Evolutionary conservation across 306 rosid species (phyloP).

Genomic region (Malus asiatica): DNA sequence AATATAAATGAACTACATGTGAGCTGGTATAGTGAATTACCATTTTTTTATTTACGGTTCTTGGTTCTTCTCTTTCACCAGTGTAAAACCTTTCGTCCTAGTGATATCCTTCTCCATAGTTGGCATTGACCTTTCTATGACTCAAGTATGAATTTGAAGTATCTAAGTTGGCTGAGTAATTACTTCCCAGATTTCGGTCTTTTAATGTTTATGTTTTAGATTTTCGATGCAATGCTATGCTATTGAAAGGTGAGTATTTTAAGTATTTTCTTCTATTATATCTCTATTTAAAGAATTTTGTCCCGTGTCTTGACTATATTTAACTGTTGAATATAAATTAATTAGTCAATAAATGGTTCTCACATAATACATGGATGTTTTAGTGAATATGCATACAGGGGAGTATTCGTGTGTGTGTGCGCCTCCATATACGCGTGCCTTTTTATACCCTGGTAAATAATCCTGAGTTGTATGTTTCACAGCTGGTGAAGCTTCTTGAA

Average conservation of each 20-base stretch:
- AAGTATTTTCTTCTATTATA: not conserved
- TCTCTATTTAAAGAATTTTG: not conserved
- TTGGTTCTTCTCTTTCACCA: not conserved
- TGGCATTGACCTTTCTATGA: not conserved
- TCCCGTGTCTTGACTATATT: not conserved
- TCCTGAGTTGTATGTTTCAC: conserved; percentile 28
- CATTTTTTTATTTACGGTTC: not conserved
- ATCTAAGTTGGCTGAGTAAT: not conserved
- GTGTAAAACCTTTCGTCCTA: not conserved
- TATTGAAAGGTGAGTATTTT: not conserved
- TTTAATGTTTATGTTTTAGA: not conserved
- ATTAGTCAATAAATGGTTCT: not conserved
- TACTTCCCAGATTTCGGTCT: not conserved
- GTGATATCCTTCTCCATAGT: not conserved
- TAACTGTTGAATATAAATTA: not conserved
- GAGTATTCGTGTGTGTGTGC: not conserved
- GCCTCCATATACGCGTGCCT: not conserved
- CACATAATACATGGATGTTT: not conserved
- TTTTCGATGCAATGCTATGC: not conserved
- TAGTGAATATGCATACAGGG: not conserved
- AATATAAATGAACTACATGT: not conserved
- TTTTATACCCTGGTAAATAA: not conserved
- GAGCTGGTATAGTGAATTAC: not conserved
- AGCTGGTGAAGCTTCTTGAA: conserved; percentile 97
- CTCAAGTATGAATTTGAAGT: not conserved